Base-by-base conservation (phyloP, 1,284 basidiomycete genomes). In the Apiotrichum gamsii region DNA sequence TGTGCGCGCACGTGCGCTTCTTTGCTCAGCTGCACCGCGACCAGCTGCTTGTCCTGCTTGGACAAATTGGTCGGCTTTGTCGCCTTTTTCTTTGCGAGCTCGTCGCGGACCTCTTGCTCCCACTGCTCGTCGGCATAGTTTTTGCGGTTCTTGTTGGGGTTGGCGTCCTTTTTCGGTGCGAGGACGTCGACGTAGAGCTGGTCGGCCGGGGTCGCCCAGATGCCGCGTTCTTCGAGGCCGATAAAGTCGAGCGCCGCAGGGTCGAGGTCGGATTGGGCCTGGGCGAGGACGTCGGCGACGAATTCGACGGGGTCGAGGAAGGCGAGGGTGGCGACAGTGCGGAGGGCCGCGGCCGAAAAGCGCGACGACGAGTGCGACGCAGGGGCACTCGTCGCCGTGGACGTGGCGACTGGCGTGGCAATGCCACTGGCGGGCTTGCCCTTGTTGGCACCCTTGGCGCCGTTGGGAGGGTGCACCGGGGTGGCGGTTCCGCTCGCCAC, bases 91-190 rank as follows among this genome's bases (percentile, higher is more conserved):
- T 75, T 80, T 8, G 86, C 85, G 0, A 95, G 75, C 0, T 84
- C 82, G 59, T 85, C 84, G 10, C 90, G 81, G n/a, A 94, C 75
- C 55, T 96, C 90, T 24, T 83, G 84, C 57, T 97, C 93, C 91
- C 91, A 97, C 61, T 87, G 84, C 13, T 87, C 83, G 21, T 91
- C 84, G 36, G 87, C 88, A 13, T 85, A 82, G 52, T 83, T 84
- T 59, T 93, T 94, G 29, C 88, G 85, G 67, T 91, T 93, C 58
- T 78, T 82, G 30, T 78, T 74, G 21, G 71, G 67, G 0, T 72
- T 72, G 8, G 77, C 76, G 6, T 75, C 76, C 59, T 83, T 83
- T 54, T 80, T 82, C 2, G 76, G 70, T 1, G 81, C 72, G 10
- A 90, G 73, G 4, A 89, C 86, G 69, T 94, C 87, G 24, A 87